Evolutionary conservation across 2,329 filamentous ascomycete genomes (phyloP).

Genomic region (Dothistroma septosporum): DNA sequence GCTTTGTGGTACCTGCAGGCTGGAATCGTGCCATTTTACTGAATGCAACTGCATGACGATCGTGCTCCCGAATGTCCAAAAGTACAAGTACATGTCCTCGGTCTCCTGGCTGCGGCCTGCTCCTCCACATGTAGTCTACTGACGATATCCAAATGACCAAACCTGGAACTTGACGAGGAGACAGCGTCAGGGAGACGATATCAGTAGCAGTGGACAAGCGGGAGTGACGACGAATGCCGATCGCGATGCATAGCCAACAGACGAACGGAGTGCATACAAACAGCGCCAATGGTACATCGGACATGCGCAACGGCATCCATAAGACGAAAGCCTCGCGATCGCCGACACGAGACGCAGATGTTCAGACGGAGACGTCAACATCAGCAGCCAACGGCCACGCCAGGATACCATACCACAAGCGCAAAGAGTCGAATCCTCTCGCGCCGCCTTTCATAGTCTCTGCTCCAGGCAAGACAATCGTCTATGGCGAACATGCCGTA

Average conservation of each 20-base stretch:
- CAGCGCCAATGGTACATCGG: neutral
- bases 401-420: slow-evolving; percentile 7
- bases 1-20: too few species aligned
- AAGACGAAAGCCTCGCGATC: neutral
- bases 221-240: neutral
- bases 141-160: too few species aligned
- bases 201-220: too few species aligned
- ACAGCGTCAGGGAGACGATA: too few species aligned
- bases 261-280: neutral
- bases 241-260: neutral
- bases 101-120: too few species aligned
- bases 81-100: too few species aligned
- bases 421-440: slow-evolving; percentile 52
- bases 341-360: neutral
- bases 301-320: neutral
- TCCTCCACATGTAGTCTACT: too few species aligned
- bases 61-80: too few species aligned
- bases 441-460: slow-evolving; percentile 96
- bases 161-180: too few species aligned
- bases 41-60: too few species aligned
- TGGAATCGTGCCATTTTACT: too few species aligned
- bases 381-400: slow-evolving; percentile 7
- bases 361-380: neutral
- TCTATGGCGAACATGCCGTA: slow-evolving; percentile 97
- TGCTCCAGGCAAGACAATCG: slow-evolving; percentile 95